Conservation (phyloP, 2,329 filamentous ascomycete genomes). For the Phyllosticta ampelicida region DNA sequence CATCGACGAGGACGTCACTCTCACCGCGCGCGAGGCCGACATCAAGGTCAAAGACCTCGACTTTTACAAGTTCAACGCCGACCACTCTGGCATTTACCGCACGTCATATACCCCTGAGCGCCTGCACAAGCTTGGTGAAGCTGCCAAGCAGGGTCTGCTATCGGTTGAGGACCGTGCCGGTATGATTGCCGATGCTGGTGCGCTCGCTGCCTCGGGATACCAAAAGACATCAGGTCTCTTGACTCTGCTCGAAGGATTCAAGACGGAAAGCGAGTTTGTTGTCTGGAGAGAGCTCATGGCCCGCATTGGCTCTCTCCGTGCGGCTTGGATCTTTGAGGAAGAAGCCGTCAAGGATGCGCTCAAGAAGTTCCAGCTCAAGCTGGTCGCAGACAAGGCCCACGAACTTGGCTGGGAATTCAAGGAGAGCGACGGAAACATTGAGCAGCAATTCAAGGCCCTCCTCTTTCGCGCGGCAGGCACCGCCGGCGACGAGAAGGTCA, state of each 20-base stretch:
- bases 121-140: conserved; percentile 75
- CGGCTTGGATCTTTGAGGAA: conserved; percentile 84
- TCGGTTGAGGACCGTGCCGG: conserved; percentile 85
- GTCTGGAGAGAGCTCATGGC: conserved; percentile 90
- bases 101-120: conserved; percentile 79
- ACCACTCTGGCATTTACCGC: conserved; percentile 86
- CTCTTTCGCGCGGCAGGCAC: conserved; percentile 78
- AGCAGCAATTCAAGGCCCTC: conserved; percentile 89
- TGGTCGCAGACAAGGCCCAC: conserved; percentile 71
- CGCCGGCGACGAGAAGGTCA: conserved; percentile 66
- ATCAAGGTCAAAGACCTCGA: conserved; percentile 70
- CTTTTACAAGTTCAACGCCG: conserved; percentile 95
- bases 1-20: conserved; percentile 63
- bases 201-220: conserved; percentile 80
- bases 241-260: conserved; percentile 74
- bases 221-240: conserved; percentile 86
- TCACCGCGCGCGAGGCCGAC: conserved; percentile 60
- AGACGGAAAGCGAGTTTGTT: conserved; percentile 72
- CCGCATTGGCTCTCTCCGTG: conserved; percentile 66
- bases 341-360: conserved; percentile 61
- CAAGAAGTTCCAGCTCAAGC: conserved; percentile 69
- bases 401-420: conserved; percentile 82
- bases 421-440: conserved; percentile 73
- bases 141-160: conserved; percentile 69
- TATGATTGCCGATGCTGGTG: conserved; percentile 84